Conservation (phyloP, 768 basidiomycete genomes). For the Stropharia rugosoannulata region DNA sequence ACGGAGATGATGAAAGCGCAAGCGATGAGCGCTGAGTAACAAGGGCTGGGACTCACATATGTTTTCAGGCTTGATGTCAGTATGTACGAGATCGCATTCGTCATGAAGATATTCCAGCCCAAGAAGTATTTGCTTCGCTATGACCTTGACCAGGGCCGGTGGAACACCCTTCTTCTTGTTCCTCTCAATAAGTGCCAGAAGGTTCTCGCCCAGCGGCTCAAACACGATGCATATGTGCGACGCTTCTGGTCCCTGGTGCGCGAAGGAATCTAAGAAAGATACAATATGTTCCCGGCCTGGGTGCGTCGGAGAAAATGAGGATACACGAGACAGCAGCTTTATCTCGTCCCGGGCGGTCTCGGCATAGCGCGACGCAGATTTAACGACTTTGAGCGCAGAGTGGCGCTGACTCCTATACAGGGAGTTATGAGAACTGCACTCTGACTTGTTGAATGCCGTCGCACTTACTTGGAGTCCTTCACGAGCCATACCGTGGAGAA, state of each 20-base stretch:
- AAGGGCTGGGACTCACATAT: slow-evolving; percentile 61
- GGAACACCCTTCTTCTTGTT: slow-evolving; percentile 86
- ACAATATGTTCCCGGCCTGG: slow-evolving; percentile 81
- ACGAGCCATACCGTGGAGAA: slow-evolving; percentile 95
- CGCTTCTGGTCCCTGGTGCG: slow-evolving; percentile 68
- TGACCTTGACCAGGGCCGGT: slow-evolving; percentile 76
- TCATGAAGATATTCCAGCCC: slow-evolving; percentile 92
- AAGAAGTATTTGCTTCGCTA: slow-evolving; percentile 83
- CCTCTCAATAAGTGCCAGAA: slow-evolving; percentile 71
- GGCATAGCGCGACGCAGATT: slow-evolving; percentile 92
- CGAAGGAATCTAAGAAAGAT: slow-evolving; percentile 88
- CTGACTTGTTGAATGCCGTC: slow-evolving; percentile 1
- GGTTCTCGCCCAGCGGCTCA: slow-evolving; percentile 80
- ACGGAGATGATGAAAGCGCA: slow-evolving; percentile 8
- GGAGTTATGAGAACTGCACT: slow-evolving; percentile 10
- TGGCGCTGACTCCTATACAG: slow-evolving; percentile 61
- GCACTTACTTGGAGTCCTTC: slow-evolving; percentile 68
- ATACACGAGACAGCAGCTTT: slow-evolving; percentile 79
- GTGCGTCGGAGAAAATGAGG: slow-evolving; percentile 69
- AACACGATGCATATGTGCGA: slow-evolving; percentile 90
- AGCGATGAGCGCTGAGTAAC: slow-evolving; percentile 1
- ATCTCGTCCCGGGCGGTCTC: slow-evolving; percentile 98
- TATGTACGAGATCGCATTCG: slow-evolving; percentile 90
- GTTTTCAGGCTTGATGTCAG: slow-evolving; percentile 94
- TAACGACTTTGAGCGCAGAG: slow-evolving; percentile 93